These are phyloP conservation scores for Rhodotorula sp. DNA, from an alignment of 1,284 basidiomycete genomes.

Conservation along the genomic window DNA sequence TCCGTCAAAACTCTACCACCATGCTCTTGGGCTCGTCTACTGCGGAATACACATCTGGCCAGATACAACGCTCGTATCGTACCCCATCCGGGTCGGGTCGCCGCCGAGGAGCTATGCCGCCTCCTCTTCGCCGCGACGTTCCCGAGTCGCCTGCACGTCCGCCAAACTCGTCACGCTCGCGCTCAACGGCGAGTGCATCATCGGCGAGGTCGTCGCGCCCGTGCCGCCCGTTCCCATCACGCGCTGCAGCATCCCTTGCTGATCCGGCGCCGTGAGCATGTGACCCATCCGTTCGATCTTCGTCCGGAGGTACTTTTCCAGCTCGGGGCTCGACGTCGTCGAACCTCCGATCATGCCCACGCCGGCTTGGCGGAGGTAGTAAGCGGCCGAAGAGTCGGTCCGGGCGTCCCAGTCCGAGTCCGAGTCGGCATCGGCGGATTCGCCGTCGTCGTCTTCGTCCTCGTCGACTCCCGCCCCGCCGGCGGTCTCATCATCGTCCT, in stretches of 20 bases:
- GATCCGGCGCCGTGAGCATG: slow-evolving; percentile 67
- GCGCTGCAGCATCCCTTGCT: background rate
- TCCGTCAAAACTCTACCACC: background rate
- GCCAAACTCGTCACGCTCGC: slow-evolving; percentile 16
- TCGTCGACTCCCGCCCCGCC: slow-evolving; percentile 7
- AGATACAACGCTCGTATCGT: too few species aligned
- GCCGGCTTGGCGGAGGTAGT: slow-evolving; percentile 60
- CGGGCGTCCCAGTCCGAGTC: slow-evolving; percentile 46
- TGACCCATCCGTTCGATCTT: slow-evolving; percentile 98
- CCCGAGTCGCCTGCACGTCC: background rate
- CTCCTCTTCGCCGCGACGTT: background rate
- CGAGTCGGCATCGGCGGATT: slow-evolving; percentile 43
- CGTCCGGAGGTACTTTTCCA: slow-evolving; percentile 93
- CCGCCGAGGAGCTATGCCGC: background rate
- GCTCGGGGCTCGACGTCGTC: slow-evolving; percentile 75
- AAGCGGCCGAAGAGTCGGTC: slow-evolving; percentile 45
- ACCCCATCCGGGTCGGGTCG: background rate
- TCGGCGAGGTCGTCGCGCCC: background rate
- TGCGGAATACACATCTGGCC: too few species aligned
- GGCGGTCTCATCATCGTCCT: slow-evolving; percentile 44
- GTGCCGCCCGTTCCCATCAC: slow-evolving; percentile 2
- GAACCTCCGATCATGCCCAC: slow-evolving; percentile 82
- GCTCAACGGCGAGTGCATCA: slow-evolving; percentile 9
- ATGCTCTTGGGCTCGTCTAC: too few species aligned
- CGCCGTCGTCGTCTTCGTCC: slow-evolving; percentile 21